These are phyloP conservation scores for Fusarium austroafricanum DNA, from an alignment of 2,329 filamentous ascomycete species.

Conservation along the genomic window DNA sequence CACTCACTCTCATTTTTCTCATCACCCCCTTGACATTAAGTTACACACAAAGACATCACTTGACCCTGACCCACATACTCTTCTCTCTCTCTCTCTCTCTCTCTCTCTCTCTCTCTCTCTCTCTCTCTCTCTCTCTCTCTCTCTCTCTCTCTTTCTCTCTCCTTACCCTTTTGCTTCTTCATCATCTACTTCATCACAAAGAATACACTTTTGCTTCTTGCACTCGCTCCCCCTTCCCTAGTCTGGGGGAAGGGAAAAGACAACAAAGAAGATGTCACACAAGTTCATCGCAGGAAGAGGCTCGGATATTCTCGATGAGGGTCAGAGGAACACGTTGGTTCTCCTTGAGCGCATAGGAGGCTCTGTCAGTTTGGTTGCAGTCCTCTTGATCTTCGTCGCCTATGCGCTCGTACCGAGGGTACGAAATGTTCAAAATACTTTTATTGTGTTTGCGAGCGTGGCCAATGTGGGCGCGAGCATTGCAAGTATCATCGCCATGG, in stretches of 20 bases:
- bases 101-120: too few relatives aligned
- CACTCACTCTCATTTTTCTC: too few relatives aligned
- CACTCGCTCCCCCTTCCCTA: constrained; percentile 13
- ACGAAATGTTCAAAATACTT: constrained; percentile 70
- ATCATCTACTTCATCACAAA: not conserved
- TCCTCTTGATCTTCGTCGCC: constrained; percentile 64
- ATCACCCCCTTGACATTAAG: too few relatives aligned
- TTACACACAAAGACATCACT: too few relatives aligned
- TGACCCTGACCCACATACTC: too few relatives aligned
- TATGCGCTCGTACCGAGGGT: constrained; percentile 63
- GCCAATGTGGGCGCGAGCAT: constrained; percentile 69
- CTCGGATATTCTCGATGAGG: constrained; percentile 48
- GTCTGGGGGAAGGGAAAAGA: constrained; percentile 13
- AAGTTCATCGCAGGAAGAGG: constrained; percentile 31
- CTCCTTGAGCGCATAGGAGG: constrained; percentile 66
- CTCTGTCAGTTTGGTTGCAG: constrained; percentile 62
- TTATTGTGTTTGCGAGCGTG: constrained; percentile 70
- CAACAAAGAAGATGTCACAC: constrained; percentile 12
- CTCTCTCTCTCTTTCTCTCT: too few relatives aligned
- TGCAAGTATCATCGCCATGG: constrained; percentile 77
- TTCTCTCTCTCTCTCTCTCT: too few relatives aligned
- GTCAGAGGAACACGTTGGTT: constrained; percentile 57
- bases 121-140: too few relatives aligned
- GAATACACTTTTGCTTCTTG: constrained; percentile 3
- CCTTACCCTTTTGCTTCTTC: not conserved